Evolutionary conservation across 352 stramenopile genomes (phyloP).

Genomic region (Phytophthora colocasiae): DNA sequence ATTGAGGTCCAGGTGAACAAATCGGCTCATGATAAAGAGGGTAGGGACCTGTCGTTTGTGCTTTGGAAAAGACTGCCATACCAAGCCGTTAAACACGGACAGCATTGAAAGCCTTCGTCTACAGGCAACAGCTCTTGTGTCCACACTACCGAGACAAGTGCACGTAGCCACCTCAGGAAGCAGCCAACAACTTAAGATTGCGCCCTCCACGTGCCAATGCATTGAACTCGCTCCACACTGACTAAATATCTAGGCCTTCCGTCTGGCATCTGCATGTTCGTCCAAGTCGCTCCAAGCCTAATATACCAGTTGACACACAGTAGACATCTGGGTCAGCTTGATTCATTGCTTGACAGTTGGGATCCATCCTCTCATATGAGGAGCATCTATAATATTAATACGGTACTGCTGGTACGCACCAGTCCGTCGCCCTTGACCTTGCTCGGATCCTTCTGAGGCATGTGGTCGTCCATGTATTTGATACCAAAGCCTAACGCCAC

Average conservation of each 20-base stretch:
- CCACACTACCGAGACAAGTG: slow-evolving; percentile 2
- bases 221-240: neutral
- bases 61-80: slow-evolving; percentile 5
- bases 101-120: slow-evolving; percentile 7
- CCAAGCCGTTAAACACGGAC: neutral
- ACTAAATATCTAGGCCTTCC: neutral
- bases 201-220: slow-evolving; percentile 3
- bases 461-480: slow-evolving; percentile 76
- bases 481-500: slow-evolving; percentile 65
- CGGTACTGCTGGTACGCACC: slow-evolving; percentile 36
- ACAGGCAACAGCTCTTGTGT: slow-evolving; percentile 6
- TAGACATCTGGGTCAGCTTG: slow-evolving; percentile 13
- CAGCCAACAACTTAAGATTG: neutral
- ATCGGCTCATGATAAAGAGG: slow-evolving; percentile 9
- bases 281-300: slow-evolving; percentile 80
- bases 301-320: neutral
- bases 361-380: neutral
- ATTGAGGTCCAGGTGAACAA: slow-evolving; percentile 12
- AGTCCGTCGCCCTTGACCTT: slow-evolving; percentile 47
- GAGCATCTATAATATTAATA: too few species aligned
- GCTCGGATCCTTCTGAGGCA: slow-evolving; percentile 46
- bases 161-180: too few species aligned
- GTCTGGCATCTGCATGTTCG: slow-evolving; percentile 28
- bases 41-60: slow-evolving; percentile 20
- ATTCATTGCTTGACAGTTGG: slow-evolving; percentile 10